Base-by-base conservation (phyloP, 495 filamentous ascomycete genomes). In the Hamigera avellanea region DNA sequence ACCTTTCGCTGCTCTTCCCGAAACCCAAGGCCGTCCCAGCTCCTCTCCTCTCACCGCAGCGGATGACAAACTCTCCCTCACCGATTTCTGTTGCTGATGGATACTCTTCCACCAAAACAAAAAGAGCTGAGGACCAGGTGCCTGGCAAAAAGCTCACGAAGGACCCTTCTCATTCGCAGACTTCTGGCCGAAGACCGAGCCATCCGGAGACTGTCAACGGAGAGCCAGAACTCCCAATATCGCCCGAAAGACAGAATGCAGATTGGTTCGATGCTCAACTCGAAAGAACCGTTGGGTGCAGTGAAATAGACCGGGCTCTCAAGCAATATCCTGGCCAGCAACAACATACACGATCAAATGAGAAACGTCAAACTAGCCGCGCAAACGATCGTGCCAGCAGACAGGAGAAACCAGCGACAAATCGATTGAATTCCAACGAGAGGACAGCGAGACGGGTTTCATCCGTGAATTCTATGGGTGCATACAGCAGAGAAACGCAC, bases 1-100 rank as follows among this genome's bases (percentile, higher is more conserved):
- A 69, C 30, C 52, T 69, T 10, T 69, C 65, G 14, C 40, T 63
- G 2, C 44, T 69, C 14, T 69, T 69, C 41, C 65, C 65, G 8
- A 69, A 66, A 39, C 65, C 65, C 1, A 52, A 54, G 19, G 41
- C 56, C 16, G 43, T 32, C 14, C 29, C 43, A 12, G 39, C 54
- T 8, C 61, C 56, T 26, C 52, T 67, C 15, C 42, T 69, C 12
- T 69, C 65, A 3, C 65, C 65, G 8, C 65, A 67, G 23, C 59
- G 63, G 2, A 56, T 65, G 50, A 59, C 59, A 8, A 40, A 53
- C n/a, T 69, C 65, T 0, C 65, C 65, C 1, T 64, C 65, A 6
- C 52, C 63, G 1, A 52, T 66, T 21, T 64, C 63, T 3, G 45
- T 57, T 0, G 41, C 32, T n/a, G 56, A 59, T 7, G 60, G 61